Evolutionary conservation across 23 red algal genomes (phyloP).

Genomic region (Cyanidiococcus yangmingshanensis): DNA sequence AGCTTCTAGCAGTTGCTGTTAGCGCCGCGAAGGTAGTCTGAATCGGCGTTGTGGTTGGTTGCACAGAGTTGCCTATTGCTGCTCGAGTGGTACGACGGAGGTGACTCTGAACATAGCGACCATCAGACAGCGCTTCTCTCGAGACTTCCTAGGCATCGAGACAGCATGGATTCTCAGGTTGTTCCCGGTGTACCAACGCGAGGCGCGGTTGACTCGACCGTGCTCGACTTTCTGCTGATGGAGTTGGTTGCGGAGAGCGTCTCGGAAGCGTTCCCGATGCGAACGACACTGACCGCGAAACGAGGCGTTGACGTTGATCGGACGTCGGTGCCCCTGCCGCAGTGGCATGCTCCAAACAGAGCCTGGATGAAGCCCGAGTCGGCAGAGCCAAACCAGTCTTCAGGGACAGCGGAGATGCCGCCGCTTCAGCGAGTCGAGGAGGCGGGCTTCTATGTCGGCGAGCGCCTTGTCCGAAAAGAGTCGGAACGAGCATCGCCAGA

Average conservation of each 20-base stretch:
- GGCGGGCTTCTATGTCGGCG: conserved; percentile 53
- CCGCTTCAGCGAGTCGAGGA: conserved; percentile 37
- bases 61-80: no score
- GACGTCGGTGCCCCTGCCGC: neutral
- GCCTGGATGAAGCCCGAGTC: neutral
- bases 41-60: no score
- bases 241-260: conserved; percentile 57
- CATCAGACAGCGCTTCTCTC: no score
- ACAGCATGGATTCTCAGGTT: neutral
- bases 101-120: no score
- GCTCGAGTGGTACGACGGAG: no score
- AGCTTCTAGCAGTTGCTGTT: no score
- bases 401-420: neutral
- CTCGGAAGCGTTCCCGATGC: conserved; percentile 22
- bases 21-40: no score
- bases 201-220: conserved; percentile 14
- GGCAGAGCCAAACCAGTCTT: neutral
- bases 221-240: conserved; percentile 41
- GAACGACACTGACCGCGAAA: neutral
- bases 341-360: conserved; percentile 1
- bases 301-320: neutral
- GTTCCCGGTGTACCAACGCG: neutral
- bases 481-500: conserved; percentile 17
- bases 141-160: no score
- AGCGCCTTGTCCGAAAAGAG: conserved; percentile 39